Evolutionary conservation across 2,329 filamentous ascomycete species (phyloP), one percentile per base, ranked within the genome.

Genomic region (Diaporthe citriasiana): DNA sequence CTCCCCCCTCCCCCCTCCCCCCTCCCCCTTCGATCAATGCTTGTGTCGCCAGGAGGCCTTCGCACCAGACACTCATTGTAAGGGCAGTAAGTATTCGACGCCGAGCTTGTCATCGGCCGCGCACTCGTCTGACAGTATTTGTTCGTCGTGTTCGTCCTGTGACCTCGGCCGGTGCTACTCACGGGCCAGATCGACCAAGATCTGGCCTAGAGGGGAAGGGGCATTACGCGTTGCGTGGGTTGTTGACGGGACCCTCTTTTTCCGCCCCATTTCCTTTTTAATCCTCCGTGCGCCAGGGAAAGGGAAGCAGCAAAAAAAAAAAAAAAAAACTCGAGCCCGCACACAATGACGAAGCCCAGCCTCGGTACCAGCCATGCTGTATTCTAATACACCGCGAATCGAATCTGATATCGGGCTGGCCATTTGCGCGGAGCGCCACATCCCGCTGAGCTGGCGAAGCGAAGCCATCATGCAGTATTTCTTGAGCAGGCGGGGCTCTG

Each of bases 181-280:
- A 19, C 30, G 47, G 68, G 53, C 33, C 53, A 51, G 69, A 60
- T 71, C 69, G 22, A 50, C 69, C 56, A n/a, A 71, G 45, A 71
- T 71, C 42, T 30, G 69, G 69, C 69, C 55, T 1, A 51, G 56
- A 38, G 42, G 8, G 12, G 73, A 27, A 51, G 63, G 55, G 40
- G 38, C 60, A 70, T 74, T 74, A 74, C 73, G 73, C 73, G 73
- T 73, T 35, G 17, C 45, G 70, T 51, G 53, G 35, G 50, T 50
- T 50, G 40, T 3, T 22, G n/a, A n/a, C 30, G 25, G 55, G 73
- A 66, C 59, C 50, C 51, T 55, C 47, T 59, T 71, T 68, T 68
- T 25, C 60, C 8, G 38, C 73, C 50, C 63, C 33, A 6, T 63
- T 60, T 25, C 60, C 50, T 51, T 69, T 69, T 72, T 56, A 38